Evolutionary conservation across 805 yeast species (phyloP), one percentile per base, ranked within the genome.

Genomic region (Yamadazyma sp.): DNA sequence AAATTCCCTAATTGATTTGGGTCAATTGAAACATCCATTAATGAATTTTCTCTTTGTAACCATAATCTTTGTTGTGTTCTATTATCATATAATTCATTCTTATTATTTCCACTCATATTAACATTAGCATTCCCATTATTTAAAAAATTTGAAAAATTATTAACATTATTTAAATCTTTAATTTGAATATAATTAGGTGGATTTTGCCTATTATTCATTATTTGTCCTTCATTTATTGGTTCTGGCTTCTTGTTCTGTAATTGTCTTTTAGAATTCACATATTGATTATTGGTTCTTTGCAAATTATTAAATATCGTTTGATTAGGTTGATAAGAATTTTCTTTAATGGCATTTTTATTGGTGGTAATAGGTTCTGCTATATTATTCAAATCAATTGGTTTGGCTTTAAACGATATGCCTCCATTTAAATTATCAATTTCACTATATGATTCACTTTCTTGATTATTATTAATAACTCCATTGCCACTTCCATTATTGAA

Each of bases 51-150:
- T 44, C 91, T 67, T 55, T 84, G 95, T 22, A 86, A 62, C 95
- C 95, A 86, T 33, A 87, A 69, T 43, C 80, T 74, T 52, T 84
- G 93, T 52, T 86, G 95, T 0, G 95, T 85, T 60, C 95, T 69
- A 1, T 37, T 44, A 29, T 39, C 43, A 24, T 31, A 17, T 6
- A 30, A 15, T n/a, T 40, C 33, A 22, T 30, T 31, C n/a, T n/a
- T n/a, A n/a, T n/a, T n/a, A 31, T 31, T 31, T 14, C 33, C 19
- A 19, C 18, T 28, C 13, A 23, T 21, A 21, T 35, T 35, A 11
- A 16, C 11, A n/a, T 26, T 22, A n/a, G 38, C 14, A 13, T 12
- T 25, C 17, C 18, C 33, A 12, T 35, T 44, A 25, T 41, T 49
- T 23, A 60, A 49, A 28, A 58, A 60, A 41, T 56, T 53, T 12